Evolutionary conservation across 177 flowering plant genomes (phyloP), one percentile per base, ranked within the genome.

Genomic region (Tripterygium wilfordii): DNA sequence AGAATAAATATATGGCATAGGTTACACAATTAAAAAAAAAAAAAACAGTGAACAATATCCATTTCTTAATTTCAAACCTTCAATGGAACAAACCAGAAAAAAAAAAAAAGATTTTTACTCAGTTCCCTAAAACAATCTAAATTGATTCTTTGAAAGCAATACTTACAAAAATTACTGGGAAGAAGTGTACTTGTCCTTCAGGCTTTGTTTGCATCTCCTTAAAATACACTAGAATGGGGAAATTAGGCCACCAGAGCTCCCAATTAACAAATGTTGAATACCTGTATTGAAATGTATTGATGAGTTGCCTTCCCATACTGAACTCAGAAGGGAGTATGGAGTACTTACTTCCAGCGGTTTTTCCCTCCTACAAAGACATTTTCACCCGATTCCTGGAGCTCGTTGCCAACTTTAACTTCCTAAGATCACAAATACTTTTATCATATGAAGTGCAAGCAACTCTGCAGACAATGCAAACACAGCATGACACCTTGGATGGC

Each of bases 221-320:
- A 45, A 90, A 90, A 47, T 90, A 90, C 24, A 90, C 97, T 57
- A 90, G 58, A 56, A 90, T 67, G 17, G 97, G 96, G 42, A 90
- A 90, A 36, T 68, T 76, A 27, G 96, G 96, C 97, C 96, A 90
- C 97, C 97, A 87, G 22, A 90, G 74, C 64, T 87, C 97, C 97
- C 98, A 90, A 51, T 90, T 90, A 58, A 90, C 84, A 65, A 87
- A 90, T 35, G 84, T 60, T 52, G 98, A 87, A 51, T 84, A 90
- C 45, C 98, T 90, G 73, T 35, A 39, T 40, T 20, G 2, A 40
- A 23, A 20, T 3, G 10, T 19, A 38, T 16, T 19, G 14, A 42
- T 1, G 5, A 24, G 2, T 23, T 1, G n/a, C 5, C 33, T 12
- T 30, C 7, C 8, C 12, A 6, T 30, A 30, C 8, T 6, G 33